phyloP scores from a whole-genome alignment of 1,284 basidiomycete genomes.

The Amylostereum areolatum region DNA sequence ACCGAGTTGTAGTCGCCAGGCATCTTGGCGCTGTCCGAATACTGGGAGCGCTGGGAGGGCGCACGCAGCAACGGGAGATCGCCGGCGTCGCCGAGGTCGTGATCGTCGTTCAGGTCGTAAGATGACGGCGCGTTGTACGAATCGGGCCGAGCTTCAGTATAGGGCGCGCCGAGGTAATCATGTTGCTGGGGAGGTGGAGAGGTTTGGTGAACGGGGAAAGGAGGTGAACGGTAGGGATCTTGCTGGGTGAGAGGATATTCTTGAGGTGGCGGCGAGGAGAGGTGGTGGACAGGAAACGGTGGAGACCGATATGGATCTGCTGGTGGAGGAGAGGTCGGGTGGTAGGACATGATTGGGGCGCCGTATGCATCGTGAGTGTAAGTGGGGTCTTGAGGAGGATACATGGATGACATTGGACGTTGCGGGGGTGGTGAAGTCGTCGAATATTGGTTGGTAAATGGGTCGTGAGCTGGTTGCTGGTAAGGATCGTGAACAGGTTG shows the following conservation, averaged over 20 bases:
- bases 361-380: constrained; percentile 14
- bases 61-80: constrained; percentile 58
- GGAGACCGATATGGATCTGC: constrained; percentile 2
- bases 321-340: constrained; percentile 9
- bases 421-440: not conserved
- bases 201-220: not conserved
- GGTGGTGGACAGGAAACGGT: not conserved
- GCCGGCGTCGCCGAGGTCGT: constrained; percentile 39
- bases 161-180: constrained; percentile 2
- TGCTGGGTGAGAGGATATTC: not conserved
- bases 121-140: constrained; percentile 10
- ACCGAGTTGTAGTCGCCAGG: constrained; percentile 40
- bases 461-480: not conserved
- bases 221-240: not conserved
- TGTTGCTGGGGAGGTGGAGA: not conserved
- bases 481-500: not conserved
- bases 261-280: constrained; percentile 5
- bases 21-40: constrained; percentile 24
- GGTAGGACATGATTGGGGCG: constrained; percentile 17
- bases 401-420: constrained; percentile 5
- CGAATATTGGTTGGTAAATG: constrained; percentile 1
- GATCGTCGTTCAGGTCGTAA: constrained; percentile 37
- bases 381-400: constrained; percentile 5
- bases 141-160: not conserved
- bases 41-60: constrained; percentile 23